Conservation (phyloP, 78 protist genomes). For the Pigoraptor vietnamica region DNA sequence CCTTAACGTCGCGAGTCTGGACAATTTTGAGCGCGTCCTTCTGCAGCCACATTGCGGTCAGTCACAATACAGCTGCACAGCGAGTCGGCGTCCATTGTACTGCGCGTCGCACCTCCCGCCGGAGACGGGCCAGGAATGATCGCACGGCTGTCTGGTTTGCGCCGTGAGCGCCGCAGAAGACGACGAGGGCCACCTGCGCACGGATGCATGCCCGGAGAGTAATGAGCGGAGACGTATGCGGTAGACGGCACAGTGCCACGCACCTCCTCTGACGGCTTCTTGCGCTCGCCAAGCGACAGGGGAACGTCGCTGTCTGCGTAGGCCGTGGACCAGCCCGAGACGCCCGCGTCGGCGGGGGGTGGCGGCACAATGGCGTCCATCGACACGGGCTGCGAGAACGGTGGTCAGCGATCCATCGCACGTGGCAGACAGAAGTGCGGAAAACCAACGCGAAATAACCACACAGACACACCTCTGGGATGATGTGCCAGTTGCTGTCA, state of each 20-base stretch:
- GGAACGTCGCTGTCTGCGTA: neutral
- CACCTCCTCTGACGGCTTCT: neutral
- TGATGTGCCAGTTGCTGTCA: neutral
- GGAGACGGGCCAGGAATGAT: neutral
- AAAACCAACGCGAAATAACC: neutral
- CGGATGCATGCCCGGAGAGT: neutral
- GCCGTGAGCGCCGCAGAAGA: neutral
- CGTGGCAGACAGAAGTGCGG: neutral
- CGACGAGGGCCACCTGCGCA: neutral
- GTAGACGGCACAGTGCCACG: too few species aligned
- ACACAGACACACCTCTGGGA: neutral
- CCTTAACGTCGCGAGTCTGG: neutral
- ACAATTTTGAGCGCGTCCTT: neutral
- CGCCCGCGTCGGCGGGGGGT: neutral
- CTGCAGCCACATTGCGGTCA: neutral
- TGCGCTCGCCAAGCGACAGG: neutral
- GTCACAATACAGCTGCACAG: neutral
- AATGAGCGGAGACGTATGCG: too few species aligned
- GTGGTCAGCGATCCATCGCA: too few species aligned
- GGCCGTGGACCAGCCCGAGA: neutral
- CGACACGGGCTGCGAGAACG: neutral
- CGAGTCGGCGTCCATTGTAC: too few species aligned
- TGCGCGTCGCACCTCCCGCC: neutral
- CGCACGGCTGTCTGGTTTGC: neutral
- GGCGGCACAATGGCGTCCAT: neutral